Evolutionary conservation across 202 grass and related monocot species (phyloP).

Genomic region (Setaria viridis): DNA sequence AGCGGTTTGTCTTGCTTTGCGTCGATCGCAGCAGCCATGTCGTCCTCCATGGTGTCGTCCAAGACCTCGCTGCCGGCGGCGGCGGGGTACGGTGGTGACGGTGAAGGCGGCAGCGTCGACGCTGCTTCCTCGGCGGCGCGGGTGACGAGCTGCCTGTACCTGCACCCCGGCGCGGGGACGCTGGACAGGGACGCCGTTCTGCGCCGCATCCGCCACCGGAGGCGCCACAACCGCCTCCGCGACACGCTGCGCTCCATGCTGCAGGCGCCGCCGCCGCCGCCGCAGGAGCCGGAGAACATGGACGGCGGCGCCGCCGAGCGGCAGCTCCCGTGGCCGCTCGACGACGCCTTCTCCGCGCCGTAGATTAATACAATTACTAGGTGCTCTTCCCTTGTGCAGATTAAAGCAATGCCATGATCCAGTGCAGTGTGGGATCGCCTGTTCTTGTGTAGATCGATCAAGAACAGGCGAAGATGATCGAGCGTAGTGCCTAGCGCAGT

Average conservation of each 20-base stretch:
- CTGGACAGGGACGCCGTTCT: constrained; percentile 75
- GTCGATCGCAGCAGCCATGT: constrained; percentile 19
- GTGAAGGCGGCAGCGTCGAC: background rate
- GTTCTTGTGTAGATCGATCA: constrained; percentile 16
- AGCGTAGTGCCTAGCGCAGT: background rate
- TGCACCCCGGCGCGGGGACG: constrained; percentile 41
- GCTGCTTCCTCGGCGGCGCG: background rate
- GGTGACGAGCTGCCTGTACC: constrained; percentile 62
- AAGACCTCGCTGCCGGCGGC: constrained; percentile 41
- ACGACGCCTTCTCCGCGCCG: constrained; percentile 76
- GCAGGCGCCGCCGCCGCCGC: constrained; percentile 38
- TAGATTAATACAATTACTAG: constrained; percentile 21
- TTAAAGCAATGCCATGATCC: constrained; percentile 5
- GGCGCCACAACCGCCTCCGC: constrained; percentile 54
- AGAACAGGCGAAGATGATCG: background rate
- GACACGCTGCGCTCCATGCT: constrained; percentile 51
- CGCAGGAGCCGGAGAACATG: background rate
- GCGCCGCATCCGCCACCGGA: constrained; percentile 73
- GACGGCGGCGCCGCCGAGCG: constrained; percentile 26
- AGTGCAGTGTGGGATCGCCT: background rate
- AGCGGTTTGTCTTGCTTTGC: background rate
- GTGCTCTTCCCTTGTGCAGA: constrained; percentile 7
- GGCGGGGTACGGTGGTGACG: constrained; percentile 11
- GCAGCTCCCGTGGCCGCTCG: constrained; percentile 45
- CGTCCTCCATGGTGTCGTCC: constrained; percentile 47